Evolutionary conservation across 2,329 filamentous ascomycete genomes (phyloP), one percentile per base, ranked within the genome.

Genomic region (Rhynchosporium graminicola): DNA sequence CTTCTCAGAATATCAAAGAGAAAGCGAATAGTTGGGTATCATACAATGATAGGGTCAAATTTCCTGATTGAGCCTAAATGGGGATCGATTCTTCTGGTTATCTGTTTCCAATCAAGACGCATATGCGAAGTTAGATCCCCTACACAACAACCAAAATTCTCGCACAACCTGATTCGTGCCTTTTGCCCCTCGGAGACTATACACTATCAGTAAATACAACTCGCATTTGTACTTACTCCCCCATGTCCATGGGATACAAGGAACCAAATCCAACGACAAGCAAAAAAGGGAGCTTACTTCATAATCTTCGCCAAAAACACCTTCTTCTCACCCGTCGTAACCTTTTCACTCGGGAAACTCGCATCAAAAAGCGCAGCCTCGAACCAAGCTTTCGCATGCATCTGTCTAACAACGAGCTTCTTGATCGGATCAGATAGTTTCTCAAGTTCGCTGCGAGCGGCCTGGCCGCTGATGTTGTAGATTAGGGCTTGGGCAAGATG

Each of bases 71-170:
- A 36, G 33, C 5, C 33, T 10, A 36, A 6, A 5, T 10, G 33
- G 9, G 33, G 5, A 6, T 36, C 33, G 5, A 10, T 20, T 36
- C 33, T 36, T 36, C 33, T 36, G 6, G 9, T 36, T 10, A 5
- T 6, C 33, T 36, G 33, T 6, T 6, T 36, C 9, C 33, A 47
- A 36, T 67, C 52, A 87, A 50, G 84, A 86, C 55, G 78, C 81
- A 74, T 87, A 88, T 8, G 84, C 78, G 74, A 87, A 88, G 69
- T 78, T 85, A 0, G 81, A 80, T 4, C 80, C 80, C 52, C 88
- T 80, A 65, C 87, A 87, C 2, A 82, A 80, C n/a, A 90, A 76
- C 86, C 88, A 92, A 71, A 92, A 92, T 36, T 90, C 87, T 63
- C 84, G 82, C 3, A 91, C 84, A 0, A 90, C 80, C 60, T 86